Evolutionary conservation across 1,284 basidiomycete genomes (phyloP), one percentile per base, ranked within the genome.

Genomic region (Coniferiporia sulphurascens): DNA sequence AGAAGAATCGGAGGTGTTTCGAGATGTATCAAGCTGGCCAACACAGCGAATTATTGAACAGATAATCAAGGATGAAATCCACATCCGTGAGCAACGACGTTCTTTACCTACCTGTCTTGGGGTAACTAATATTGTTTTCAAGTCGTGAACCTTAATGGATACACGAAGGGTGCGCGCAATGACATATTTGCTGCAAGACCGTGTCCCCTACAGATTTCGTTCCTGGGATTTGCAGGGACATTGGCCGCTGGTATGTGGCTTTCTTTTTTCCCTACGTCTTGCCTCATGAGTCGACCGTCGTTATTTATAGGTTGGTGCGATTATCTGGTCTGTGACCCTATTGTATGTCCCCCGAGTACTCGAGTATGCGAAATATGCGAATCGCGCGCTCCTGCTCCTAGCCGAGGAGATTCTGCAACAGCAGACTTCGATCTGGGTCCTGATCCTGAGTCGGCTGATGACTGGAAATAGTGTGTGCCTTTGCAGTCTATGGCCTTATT

Each of bases 111-210:
- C n/a, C n/a, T n/a, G 5, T 27, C 5, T 27, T 27, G 27, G 27
- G 27, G 27, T 27, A 27, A 27, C 27, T 27, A 27, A 27, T 27
- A 5, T 27, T 27, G 27, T 27, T 27, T 27, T 3, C 5, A 27
- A 27, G 27, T 85, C 19, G 72, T 84, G 60, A 83, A 84, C 62
- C 69, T 84, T 3, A 83, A 82, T 19, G 84, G 84, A 3, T 86
- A 86, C 64, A 86, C 84, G n/a, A 85, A 84, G 67, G 84, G 83
- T 9, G 80, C 84, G 2, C 71, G 78, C 53, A 86, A 85, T 64
- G 84, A 86, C 62, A 74, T 86, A 12, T 86, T 86, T 61, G 84
- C 83, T 7, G 79, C 78, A 0, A 72, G 84, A 32, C 80, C 83
- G 13, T 78, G 77, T 58, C 83, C 84, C 0, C 70, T 86, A 8